Conservation (phyloP, 805 yeast species). For the Crinitomyces ghanaensis region DNA sequence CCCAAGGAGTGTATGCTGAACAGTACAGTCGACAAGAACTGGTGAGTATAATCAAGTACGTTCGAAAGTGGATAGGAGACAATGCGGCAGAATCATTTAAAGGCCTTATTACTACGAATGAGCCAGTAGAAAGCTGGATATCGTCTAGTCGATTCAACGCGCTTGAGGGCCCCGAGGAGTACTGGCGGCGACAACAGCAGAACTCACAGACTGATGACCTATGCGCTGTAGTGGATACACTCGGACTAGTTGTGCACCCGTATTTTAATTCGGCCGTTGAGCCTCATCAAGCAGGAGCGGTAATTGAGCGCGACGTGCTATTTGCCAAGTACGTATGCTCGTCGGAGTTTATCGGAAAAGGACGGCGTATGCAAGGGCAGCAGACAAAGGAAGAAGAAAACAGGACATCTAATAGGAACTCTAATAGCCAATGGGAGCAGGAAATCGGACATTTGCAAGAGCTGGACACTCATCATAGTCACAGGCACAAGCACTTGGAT, state of each 20-base stretch:
- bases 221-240: constrained; percentile 68
- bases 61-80: constrained; percentile 5
- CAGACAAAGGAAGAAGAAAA: background rate
- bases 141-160: constrained; percentile 16
- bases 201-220: constrained; percentile 24
- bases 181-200: constrained; percentile 2
- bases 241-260: constrained; percentile 66
- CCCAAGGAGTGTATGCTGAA: constrained; percentile 15
- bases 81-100: constrained; percentile 5
- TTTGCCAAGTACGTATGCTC: constrained; percentile 43
- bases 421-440: too few relatives aligned
- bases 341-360: constrained; percentile 20
- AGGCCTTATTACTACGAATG: constrained; percentile 65
- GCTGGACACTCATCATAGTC: too few relatives aligned
- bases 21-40: constrained; percentile 13
- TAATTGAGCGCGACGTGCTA: constrained; percentile 47
- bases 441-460: too few relatives aligned
- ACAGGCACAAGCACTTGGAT: too few relatives aligned
- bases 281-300: constrained; percentile 54
- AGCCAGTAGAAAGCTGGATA: constrained; percentile 62
- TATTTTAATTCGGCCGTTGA: constrained; percentile 51
- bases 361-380: too few relatives aligned
- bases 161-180: constrained; percentile 21
- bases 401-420: too few relatives aligned
- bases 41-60: constrained; percentile 13